Evolutionary conservation across 1,284 basidiomycete genomes (phyloP).

Genomic region (Wallemia hederae): DNA sequence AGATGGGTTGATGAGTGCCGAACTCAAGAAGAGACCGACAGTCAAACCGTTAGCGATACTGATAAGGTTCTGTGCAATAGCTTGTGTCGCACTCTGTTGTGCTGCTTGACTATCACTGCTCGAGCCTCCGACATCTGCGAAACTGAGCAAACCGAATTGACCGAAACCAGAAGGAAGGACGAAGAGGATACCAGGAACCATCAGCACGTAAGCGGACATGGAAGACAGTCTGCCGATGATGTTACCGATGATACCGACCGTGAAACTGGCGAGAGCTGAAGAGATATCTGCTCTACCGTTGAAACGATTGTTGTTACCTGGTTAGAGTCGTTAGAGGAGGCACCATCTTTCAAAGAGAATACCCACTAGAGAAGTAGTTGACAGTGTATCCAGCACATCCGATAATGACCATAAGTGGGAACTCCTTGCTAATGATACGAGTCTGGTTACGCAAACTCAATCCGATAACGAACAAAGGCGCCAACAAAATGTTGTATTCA

Average conservation of each 20-base stretch:
- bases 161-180: constrained; percentile 66
- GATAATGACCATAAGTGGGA: not conserved
- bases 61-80: constrained; percentile 27
- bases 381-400: not conserved
- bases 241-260: constrained; percentile 55
- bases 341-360: not conserved
- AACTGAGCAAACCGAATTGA: constrained; percentile 38
- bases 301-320: not conserved
- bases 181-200: constrained; percentile 21
- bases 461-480: not conserved
- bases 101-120: not conserved
- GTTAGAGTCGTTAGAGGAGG: not conserved
- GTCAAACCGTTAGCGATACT: constrained; percentile 32
- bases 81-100: not conserved
- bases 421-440: not conserved
- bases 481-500: not conserved
- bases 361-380: constrained; percentile 1
- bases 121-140: not conserved
- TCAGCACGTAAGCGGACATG: not conserved
- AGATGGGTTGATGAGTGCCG: constrained; percentile 20
- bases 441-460: constrained; percentile 1
- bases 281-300: constrained; percentile 31
- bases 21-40: constrained; percentile 32
- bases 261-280: constrained; percentile 24
- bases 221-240: constrained; percentile 36